Evolutionary conservation across 2,329 filamentous ascomycete species (phyloP), one percentile per base, ranked within the genome.

Genomic region (Aspergillus latus): DNA sequence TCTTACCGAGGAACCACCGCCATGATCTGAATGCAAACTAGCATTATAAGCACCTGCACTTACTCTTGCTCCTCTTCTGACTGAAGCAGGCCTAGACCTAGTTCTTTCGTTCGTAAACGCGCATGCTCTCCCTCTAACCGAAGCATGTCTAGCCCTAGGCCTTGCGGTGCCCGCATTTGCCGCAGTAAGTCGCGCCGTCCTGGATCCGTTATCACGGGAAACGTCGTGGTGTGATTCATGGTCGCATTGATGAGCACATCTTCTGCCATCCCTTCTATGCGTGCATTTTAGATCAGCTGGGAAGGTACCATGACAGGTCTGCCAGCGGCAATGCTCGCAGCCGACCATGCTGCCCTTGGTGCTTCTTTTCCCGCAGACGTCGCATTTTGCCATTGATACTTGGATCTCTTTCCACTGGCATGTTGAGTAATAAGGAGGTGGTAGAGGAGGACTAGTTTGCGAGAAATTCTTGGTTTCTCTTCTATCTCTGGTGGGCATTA

Each of bases 311-410:
- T 66, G 64, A 53, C 74, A 76, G 9, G 67, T 66, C 36, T 75
- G 72, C 68, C 66, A 72, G 7, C 66, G 66, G 47, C 73, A 76
- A 2, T 57, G 57, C 5, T 36, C 53, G 49, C 74, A 76, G 10
- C 72, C 70, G 26, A 62, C 62, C 59, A 75, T 66, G 4, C 6
- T 28, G 1, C 21, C 21, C 21, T 64, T 70, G 1, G 55, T 45
- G 50, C 75, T 75, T 42, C 72, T 66, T 1, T 50, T 47, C 39
- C 70, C 67, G 61, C 74, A 76, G 3, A 68, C 37, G 50, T 76
- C 74, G 49, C 74, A 76, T 56, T 73, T 74, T 0, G 70, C 72
- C 0, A 72, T 75, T 53, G 70, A 68, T 7, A 69, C 68, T 4
- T 52, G 48, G 5, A 36, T 21, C 10, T n/a, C 8, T 21, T 42